Evolutionary conservation across 371 early-diverging fungal genomes (phyloP).

Genomic region (Chytridium lagenaria): DNA sequence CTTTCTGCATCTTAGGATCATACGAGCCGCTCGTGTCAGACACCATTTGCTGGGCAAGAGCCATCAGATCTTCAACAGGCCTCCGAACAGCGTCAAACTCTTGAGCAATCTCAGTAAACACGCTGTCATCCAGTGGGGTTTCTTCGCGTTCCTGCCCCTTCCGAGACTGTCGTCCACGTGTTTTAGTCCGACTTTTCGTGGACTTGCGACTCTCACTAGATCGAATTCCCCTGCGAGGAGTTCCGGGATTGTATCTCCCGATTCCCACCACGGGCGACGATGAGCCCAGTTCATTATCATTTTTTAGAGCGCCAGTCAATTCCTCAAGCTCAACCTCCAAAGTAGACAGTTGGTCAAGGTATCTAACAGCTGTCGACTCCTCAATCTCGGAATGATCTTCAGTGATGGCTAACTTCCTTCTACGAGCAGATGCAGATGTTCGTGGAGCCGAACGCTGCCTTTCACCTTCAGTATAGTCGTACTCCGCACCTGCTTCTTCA

Average conservation of each 20-base stretch:
- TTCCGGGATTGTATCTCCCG: conserved; percentile 28
- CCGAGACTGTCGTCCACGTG: not conserved
- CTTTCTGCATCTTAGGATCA: conserved; percentile 35
- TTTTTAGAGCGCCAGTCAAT: not conserved
- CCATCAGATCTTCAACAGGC: conserved; percentile 44
- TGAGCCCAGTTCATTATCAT: no score
- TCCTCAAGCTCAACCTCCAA: conserved; percentile 36
- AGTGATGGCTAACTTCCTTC: not conserved
- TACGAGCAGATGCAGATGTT: conserved; percentile 17
- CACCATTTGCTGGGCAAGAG: conserved; percentile 39
- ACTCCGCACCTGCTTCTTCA: not conserved
- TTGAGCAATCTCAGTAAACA: not conserved
- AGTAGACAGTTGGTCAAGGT: conserved; percentile 33
- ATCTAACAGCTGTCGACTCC: conserved; percentile 27
- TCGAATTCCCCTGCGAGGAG: not conserved
- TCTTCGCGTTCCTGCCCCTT: not conserved
- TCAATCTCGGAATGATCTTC: conserved; percentile 17
- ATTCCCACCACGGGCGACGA: not conserved
- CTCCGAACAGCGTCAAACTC: conserved; percentile 16
- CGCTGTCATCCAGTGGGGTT: not conserved
- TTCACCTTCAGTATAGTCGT: not conserved
- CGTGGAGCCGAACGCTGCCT: not conserved
- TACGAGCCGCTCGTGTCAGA: conserved; percentile 20
- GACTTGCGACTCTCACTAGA: not conserved
- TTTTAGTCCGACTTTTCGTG: not conserved